Base-by-base conservation (phyloP, 176 grass and related monocot genomes). In the Aechmea fasciata region DNA sequence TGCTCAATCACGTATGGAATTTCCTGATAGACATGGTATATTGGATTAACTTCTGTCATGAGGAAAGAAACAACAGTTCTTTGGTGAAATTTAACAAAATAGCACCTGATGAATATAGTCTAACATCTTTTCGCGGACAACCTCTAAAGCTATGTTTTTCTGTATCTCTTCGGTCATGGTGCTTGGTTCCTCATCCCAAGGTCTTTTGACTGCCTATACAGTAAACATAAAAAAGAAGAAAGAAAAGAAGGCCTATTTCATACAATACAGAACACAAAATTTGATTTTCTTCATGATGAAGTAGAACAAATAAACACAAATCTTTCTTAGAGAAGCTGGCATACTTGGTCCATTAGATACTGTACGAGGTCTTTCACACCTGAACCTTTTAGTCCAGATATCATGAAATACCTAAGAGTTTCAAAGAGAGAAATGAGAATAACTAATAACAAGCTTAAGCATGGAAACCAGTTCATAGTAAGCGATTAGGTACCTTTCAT, bases 1-100 rank as follows among this genome's bases (percentile, higher is more conserved):
- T 97, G 93, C 28, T 97, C 89, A 90, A 97, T 87, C 64, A 92
- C 82, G 77, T 92, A 97, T 2, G 93, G 93, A 72, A 97, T 87
- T 90, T 97, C 93, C 93, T 97, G 79, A 81, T 49, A 77, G 25
- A 79, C 12, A 25, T 28, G 29, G 50, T 23, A 72, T 50, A 47
- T 54, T 61, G 73, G 61, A 84, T 69, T 28, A 79, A 18, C 23
- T 50, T 47, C 64, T 79, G 19, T 47, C 22, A 49, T 13, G 82
- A 49, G 41, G n/a, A 70, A 75, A 75, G 49, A 69, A 85, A 33
- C 5, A 50, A 15, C 23, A 78, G 64, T 22, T 55, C 77, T 25
- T 66, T 8, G 73, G 3, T 11, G 18, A 66, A 73, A 54, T 71
- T 63, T 26, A 65, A 47, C 50, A 71, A 48, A 71, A 14, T 51